Conservation (phyloP, 2,329 filamentous ascomycete genomes). For the Cladophialophora bantiana region DNA sequence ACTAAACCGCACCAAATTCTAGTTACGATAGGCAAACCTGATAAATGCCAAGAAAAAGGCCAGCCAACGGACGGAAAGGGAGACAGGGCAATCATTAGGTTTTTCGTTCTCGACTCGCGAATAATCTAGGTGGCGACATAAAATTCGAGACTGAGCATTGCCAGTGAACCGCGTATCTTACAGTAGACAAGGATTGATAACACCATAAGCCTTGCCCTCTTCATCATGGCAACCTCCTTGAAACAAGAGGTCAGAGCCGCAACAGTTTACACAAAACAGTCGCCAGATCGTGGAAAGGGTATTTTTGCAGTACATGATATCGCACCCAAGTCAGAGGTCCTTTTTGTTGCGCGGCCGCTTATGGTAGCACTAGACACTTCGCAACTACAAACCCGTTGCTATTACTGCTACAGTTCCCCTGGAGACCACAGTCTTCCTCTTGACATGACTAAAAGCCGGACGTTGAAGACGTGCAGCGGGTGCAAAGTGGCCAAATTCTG, state of each 20-base stretch:
- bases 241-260: slow-evolving; percentile 18
- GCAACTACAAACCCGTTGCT: slow-evolving; percentile 62
- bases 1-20: no score
- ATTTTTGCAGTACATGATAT: slow-evolving; percentile 62
- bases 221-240: slow-evolving; percentile 9
- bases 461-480: slow-evolving; percentile 63
- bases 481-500: slow-evolving; percentile 68
- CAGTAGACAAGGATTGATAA: neutral
- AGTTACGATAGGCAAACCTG: no score
- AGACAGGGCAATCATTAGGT: no score
- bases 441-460: slow-evolving; percentile 37
- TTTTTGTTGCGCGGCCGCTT: slow-evolving; percentile 59
- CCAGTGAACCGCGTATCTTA: neutral
- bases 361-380: slow-evolving; percentile 61
- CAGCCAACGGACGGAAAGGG: no score
- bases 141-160: neutral
- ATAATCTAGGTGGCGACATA: neutral
- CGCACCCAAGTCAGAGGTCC: slow-evolving; percentile 56
- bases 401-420: slow-evolving; percentile 58
- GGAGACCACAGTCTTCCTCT: slow-evolving; percentile 16
- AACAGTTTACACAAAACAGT: slow-evolving; percentile 17
- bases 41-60: no score
- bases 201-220: neutral
- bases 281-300: slow-evolving; percentile 54
- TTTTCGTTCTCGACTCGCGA: no score